These are phyloP conservation scores for Linnemannia zychae DNA, from an alignment of 192 early-diverging fungal genomes.

Conservation along the genomic window DNA sequence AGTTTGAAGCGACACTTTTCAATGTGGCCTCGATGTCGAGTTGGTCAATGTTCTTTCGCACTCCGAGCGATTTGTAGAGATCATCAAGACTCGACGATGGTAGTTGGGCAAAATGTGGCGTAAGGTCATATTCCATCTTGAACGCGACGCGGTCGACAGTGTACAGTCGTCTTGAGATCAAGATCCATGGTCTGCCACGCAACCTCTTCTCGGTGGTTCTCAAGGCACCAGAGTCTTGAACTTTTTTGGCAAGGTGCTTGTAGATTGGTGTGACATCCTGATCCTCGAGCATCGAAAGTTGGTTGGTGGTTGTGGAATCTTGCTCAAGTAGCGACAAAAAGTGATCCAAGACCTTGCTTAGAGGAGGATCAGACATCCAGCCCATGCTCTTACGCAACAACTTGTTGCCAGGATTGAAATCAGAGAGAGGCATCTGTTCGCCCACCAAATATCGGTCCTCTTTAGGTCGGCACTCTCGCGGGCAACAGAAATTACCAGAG, in stretches of 20 bases:
- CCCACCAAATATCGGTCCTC: background rate
- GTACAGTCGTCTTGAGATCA: background rate
- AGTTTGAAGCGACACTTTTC: background rate
- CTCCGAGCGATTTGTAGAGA: conserved; percentile 8
- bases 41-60: background rate
- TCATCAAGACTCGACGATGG: background rate
- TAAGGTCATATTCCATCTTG: background rate
- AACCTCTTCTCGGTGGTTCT: background rate
- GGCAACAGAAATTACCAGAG: background rate
- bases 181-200: background rate
- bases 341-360: conserved; percentile 24
- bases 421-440: background rate
- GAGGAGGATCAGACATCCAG: conserved; percentile 14
- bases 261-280: background rate
- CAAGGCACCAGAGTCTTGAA: background rate
- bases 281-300: background rate
- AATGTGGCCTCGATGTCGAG: background rate
- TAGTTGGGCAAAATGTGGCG: background rate
- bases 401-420: background rate
- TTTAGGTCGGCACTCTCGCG: background rate
- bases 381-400: conserved; percentile 3
- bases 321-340: conserved; percentile 7
- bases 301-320: background rate
- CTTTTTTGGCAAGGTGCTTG: background rate
- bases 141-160: conserved; percentile 8